These are phyloP conservation scores for Sporothrix variecibatus DNA, from an alignment of 2,329 filamentous ascomycete species.

Conservation along the genomic window DNA sequence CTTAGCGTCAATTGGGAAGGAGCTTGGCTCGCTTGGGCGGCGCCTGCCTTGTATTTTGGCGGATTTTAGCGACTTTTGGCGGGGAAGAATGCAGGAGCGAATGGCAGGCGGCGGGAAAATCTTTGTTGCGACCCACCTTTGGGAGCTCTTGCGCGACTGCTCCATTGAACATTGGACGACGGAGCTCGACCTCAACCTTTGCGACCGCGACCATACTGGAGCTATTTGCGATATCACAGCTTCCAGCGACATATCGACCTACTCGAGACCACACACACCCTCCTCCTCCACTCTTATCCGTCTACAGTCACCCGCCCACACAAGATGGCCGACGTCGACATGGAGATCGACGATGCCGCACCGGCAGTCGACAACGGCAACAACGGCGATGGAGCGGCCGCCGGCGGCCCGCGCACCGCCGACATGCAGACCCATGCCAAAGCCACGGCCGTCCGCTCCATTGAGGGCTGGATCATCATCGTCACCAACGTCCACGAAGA, in stretches of 20 bases:
- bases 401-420: conserved; percentile 33
- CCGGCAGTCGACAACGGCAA: conserved; percentile 4
- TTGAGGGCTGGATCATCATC: conserved; percentile 87
- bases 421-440: conserved; percentile 73
- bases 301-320: too few relatives aligned
- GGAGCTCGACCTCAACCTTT: neutral
- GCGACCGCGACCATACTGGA: neutral
- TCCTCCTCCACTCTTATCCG: too few relatives aligned
- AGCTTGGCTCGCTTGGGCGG: neutral
- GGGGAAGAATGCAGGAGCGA: conserved; percentile 1
- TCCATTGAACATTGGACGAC: neutral
- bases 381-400: conserved; percentile 37
- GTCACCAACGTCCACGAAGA: conserved; percentile 88
- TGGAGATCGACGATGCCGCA: conserved; percentile 40
- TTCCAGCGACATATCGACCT: neutral
- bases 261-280: too few relatives aligned
- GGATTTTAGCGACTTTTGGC: neutral
- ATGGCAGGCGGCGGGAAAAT: conserved; percentile 26
- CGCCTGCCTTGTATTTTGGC: neutral
- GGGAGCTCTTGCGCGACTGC: neutral
- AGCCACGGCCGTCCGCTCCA: conserved; percentile 79
- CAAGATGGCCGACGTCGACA: conserved; percentile 37
- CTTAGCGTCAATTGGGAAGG: neutral
- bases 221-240: neutral
- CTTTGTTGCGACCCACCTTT: conserved; percentile 26